Evolutionary conservation across 257 asterid species (phyloP), one percentile per base, ranked within the genome.

Genomic region (Jasminum sambac): DNA sequence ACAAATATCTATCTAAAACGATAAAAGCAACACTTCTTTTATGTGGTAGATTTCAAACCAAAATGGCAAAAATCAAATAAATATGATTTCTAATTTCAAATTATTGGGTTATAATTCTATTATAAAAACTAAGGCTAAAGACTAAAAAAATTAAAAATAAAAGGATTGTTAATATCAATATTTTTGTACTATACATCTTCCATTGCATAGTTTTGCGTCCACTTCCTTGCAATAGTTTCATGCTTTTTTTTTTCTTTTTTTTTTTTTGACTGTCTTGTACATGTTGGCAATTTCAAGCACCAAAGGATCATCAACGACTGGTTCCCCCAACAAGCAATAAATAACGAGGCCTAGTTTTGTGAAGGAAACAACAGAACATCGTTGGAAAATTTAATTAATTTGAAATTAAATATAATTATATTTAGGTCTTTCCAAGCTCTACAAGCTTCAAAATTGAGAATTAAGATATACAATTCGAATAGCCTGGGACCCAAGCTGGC

Each of bases 171-270:
- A 30, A 30, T 30, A 30, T 30, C 2, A 30, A 1, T 30, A 30
- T 30, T 30, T 30, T 30, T 30, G 36, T 30, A 30, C 36, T 30
- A 30, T 30, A 30, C 36, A 30, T 30, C 36, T 30, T 30, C 36
- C 84, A 82, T 78, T 59, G 86, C 86, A 24, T 82, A 83, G 64
- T 83, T 77, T 74, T 83, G 87, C 60, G 84, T 80, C 81, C 85
- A 80, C 77, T 80, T 78, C 69, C 88, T 80, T 61, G 85, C 88
- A 70, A 79, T 77, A 34, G 80, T 72, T 43, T 43, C 50, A 43
- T 43, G 11, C 4, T 0, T 43, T n/a, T n/a, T n/a, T n/a, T n/a
- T n/a, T n/a, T n/a, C n/a, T n/a, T n/a, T n/a, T n/a, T n/a, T n/a
- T n/a, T 2, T 43, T 43, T n/a, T 43, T 43, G 50, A 11, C 50